These are phyloP conservation scores for Yamadazyma epiphylla DNA, from an alignment of 1,139 yeast genomes.

Conservation along the genomic window DNA sequence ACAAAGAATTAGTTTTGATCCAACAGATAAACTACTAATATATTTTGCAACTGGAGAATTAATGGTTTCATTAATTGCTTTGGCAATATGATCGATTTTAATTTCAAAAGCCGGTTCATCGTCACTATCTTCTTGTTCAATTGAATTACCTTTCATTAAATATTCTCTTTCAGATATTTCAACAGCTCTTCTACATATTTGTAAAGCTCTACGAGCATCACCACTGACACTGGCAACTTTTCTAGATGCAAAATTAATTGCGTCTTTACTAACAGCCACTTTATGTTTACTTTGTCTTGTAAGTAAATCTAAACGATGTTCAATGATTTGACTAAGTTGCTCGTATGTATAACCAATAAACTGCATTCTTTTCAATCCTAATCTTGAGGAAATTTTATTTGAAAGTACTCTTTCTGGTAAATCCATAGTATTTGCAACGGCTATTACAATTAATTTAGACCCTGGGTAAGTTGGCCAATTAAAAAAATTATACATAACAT, in stretches of 20 bases:
- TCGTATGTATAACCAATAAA: conserved; percentile 85
- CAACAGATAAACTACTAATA: conserved; percentile 58
- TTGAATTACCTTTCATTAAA: conserved; percentile 5
- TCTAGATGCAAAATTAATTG: conserved; percentile 87
- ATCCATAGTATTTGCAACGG: conserved; percentile 97
- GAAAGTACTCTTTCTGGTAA: conserved; percentile 85
- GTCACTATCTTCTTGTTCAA: conserved; percentile 15
- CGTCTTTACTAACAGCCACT: conserved; percentile 61
- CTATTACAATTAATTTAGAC: conserved; percentile 81
- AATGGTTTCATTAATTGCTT: conserved; percentile 78
- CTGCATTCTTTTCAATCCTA: conserved; percentile 83
- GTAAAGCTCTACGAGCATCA: conserved; percentile 91
- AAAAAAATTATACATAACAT: conserved; percentile 91
- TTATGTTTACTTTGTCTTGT: conserved; percentile 35
- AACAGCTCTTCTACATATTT: conserved; percentile 85
- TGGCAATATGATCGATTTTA: conserved; percentile 64
- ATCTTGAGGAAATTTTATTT: conserved; percentile 85
- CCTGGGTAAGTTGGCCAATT: conserved; percentile 90
- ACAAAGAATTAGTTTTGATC: conserved; percentile 66
- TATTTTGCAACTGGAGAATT: conserved; percentile 66
- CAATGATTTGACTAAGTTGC: conserved; percentile 73
- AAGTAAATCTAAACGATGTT: conserved; percentile 60
- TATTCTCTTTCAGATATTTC: conserved; percentile 75
- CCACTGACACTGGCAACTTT: conserved; percentile 96
- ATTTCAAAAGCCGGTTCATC: conserved; percentile 48